Conservation (phyloP, 139 green algal species). For the Closterium sp. region DNA sequence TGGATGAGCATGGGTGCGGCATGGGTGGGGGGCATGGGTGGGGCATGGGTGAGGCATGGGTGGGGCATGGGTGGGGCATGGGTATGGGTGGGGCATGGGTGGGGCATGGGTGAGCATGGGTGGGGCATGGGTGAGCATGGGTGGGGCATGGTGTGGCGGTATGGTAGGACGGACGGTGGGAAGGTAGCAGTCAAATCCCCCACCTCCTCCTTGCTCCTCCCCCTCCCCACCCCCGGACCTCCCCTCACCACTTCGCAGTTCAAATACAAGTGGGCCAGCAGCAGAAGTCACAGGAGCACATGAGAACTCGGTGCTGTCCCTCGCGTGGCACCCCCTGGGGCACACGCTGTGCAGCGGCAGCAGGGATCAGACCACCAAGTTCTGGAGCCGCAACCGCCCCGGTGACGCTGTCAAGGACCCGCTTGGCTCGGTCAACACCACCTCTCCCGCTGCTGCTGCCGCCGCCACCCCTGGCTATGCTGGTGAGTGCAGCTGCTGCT, state of each 20-base stretch:
- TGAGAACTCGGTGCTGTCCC: constrained; percentile 66
- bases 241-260: neutral
- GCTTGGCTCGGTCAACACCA: neutral
- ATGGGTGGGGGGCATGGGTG: constrained; percentile 61
- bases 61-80: constrained; percentile 10
- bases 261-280: constrained; percentile 46
- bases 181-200: too few species aligned
- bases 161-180: too few species aligned
- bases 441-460: neutral
- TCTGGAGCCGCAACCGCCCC: constrained; percentile 67
- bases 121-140: too few species aligned
- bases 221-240: too few species aligned
- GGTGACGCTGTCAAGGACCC: constrained; percentile 42
- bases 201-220: too few species aligned
- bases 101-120: too few species aligned
- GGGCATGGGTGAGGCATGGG: constrained; percentile 68
- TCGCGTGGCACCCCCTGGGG: constrained; percentile 82
- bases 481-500: neutral
- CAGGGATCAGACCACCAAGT: constrained; percentile 67
- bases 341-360: constrained; percentile 74
- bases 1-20: constrained; percentile 18
- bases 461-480: neutral
- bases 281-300: constrained; percentile 66
- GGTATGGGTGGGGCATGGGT: too few species aligned
- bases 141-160: too few species aligned